A percentile compares a stretch with the other conserved stretches of the same genome.
Evolutionary conservation across 139 green algal genomes (phyloP).

Genomic region (Limnomonas spitsbergensis): DNA sequence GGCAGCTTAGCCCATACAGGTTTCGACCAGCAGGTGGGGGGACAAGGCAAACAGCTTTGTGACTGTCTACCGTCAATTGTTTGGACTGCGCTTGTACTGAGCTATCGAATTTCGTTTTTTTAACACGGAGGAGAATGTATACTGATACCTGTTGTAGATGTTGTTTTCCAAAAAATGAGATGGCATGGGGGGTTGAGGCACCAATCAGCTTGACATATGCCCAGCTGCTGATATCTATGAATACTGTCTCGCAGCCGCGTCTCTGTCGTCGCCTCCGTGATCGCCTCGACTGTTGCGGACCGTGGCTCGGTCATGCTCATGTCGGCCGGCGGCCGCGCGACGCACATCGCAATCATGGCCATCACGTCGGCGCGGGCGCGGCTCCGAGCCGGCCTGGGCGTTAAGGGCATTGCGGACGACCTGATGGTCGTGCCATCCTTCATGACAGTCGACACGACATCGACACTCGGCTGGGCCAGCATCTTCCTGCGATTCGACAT

Average conservation of each 20-base stretch:
- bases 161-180: no score
- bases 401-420: slow-evolving; percentile 25
- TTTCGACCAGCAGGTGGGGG: no score
- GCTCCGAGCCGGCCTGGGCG: slow-evolving; percentile 12
- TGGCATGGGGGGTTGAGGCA: no score
- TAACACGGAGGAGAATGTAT: no score
- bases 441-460: slow-evolving; percentile 42
- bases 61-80: no score
- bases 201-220: no score
- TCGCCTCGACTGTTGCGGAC: slow-evolving; percentile 34
- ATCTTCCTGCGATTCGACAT: slow-evolving; percentile 47
- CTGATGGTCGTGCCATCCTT: slow-evolving; percentile 40
- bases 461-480: slow-evolving; percentile 40
- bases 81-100: no score
- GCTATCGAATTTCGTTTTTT: no score
- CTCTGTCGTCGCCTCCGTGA: slow-evolving; percentile 23
- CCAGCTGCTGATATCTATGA: no score
- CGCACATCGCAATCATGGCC: slow-evolving; percentile 39
- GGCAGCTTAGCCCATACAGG: no score
- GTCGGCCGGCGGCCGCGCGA: slow-evolving; percentile 38
- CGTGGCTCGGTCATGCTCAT: slow-evolving; percentile 35
- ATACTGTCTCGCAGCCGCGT: not conserved
- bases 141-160: no score
- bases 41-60: no score
- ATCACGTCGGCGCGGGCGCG: slow-evolving; percentile 21